These are phyloP conservation scores for Carex sylvatica DNA, from an alignment of 202 grass and related monocot species.

Conservation along the genomic window DNA sequence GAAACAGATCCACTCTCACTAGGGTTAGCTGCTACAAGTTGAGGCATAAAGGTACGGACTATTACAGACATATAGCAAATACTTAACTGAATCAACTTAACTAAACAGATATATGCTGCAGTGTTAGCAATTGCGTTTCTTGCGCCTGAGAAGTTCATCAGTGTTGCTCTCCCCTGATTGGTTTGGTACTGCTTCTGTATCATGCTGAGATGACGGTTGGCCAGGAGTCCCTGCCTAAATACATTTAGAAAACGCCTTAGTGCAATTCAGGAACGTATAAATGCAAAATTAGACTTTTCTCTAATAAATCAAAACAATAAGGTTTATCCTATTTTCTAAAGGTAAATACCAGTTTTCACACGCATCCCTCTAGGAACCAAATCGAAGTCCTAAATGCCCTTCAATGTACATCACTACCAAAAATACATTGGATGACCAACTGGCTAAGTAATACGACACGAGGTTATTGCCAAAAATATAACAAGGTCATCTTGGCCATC, in stretches of 20 bases:
- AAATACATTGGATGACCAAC: not conserved
- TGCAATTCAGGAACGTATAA: not conserved
- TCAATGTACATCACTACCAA: not conserved
- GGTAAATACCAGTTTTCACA: not conserved
- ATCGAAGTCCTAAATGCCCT: not conserved
- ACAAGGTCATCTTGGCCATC: not conserved
- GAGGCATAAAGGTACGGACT: slow-evolving; percentile 3
- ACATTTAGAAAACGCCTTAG: slow-evolving; percentile 31
- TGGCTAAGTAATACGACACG: not conserved
- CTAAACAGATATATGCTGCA: slow-evolving; percentile 16
- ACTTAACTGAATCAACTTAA: slow-evolving; percentile 41
- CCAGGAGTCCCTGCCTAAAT: slow-evolving; percentile 71
- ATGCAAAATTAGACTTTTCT: not conserved
- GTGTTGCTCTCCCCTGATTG: slow-evolving; percentile 40
- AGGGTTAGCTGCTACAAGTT: not conserved
- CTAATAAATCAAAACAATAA: not conserved
- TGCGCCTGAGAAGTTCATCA: slow-evolving; percentile 60
- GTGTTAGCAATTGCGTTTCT: slow-evolving; percentile 68
- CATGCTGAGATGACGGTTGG: slow-evolving; percentile 53
- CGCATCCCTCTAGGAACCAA: not conserved
- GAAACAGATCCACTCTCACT: slow-evolving; percentile 8
- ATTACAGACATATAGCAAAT: slow-evolving; percentile 42
- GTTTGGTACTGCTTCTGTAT: slow-evolving; percentile 47
- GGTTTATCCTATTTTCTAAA: not conserved
- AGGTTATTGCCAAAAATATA: not conserved